These are phyloP conservation scores for Neurospora sp. DNA, from an alignment of 495 filamentous ascomycete genomes.

Conservation along the genomic window DNA sequence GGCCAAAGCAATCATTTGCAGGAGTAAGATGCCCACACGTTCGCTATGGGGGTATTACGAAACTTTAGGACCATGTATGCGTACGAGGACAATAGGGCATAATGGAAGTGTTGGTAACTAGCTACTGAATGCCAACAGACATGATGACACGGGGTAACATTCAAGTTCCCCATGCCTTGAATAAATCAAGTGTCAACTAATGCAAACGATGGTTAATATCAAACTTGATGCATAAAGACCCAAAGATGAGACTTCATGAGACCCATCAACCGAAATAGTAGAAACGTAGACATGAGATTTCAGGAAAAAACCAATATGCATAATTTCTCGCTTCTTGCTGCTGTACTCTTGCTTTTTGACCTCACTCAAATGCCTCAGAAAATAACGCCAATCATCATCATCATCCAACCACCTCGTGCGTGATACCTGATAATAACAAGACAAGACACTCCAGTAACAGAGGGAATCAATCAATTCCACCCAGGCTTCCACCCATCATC, in stretches of 20 bases:
- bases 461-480: not conserved
- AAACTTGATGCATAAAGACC: no score
- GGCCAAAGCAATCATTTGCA: no score
- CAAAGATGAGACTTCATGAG: no score
- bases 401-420: not conserved
- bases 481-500: not conserved
- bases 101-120: not conserved
- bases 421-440: not conserved
- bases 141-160: not conserved
- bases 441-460: not conserved
- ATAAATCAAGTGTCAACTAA: not conserved
- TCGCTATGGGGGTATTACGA: no score
- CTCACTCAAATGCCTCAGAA: not conserved
- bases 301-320: not conserved
- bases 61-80: no score
- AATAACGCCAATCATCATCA: not conserved
- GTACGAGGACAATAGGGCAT: no score
- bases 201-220: no score
- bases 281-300: not conserved
- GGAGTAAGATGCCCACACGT: no score
- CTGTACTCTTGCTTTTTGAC: not conserved
- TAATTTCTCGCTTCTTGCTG: not conserved
- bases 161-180: not conserved
- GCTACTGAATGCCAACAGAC: not conserved
- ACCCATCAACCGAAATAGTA: not conserved